These are phyloP conservation scores for Blepharisma stoltei DNA, from an alignment of 73 alveolate genomes.

Conservation along the genomic window DNA sequence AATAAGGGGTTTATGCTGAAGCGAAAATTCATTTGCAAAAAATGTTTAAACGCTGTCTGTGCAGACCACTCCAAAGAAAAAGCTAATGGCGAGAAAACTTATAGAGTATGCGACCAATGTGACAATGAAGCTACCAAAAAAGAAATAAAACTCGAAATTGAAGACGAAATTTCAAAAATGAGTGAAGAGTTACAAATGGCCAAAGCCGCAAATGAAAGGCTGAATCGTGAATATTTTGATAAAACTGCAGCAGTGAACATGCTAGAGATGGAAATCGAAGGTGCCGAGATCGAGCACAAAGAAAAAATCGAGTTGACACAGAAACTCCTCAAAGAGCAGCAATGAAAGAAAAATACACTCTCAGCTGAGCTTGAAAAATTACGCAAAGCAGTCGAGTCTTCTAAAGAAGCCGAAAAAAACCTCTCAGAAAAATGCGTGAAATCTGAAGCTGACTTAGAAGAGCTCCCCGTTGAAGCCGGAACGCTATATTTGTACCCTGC, in stretches of 20 bases:
- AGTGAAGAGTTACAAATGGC: neutral
- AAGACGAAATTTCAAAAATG: neutral
- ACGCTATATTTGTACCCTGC: too few relatives aligned
- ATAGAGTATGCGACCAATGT: neutral
- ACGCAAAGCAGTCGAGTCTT: neutral
- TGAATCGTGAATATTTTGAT: neutral
- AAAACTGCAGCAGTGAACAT: neutral
- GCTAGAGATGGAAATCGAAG: neutral
- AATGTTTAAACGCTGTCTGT: neutral
- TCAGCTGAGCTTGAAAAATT: neutral
- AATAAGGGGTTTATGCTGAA: neutral
- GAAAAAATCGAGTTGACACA: neutral
- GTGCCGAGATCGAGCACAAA: neutral
- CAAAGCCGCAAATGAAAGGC: neutral
- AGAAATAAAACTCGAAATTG: neutral
- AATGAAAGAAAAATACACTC: neutral
- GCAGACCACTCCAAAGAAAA: constrained; percentile 7
- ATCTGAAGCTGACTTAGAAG: neutral
- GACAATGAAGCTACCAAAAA: neutral
- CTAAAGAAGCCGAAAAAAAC: neutral
- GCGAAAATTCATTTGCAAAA: neutral
- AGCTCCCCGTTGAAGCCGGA: too few relatives aligned
- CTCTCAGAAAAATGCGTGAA: neutral
- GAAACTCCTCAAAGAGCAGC: neutral
- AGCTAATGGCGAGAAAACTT: neutral